A percentile compares a stretch with the other conserved stretches of the same genome.
Evolutionary conservation across 2,329 filamentous ascomycete genomes (phyloP).

Genomic region (Xylaria sp.): DNA sequence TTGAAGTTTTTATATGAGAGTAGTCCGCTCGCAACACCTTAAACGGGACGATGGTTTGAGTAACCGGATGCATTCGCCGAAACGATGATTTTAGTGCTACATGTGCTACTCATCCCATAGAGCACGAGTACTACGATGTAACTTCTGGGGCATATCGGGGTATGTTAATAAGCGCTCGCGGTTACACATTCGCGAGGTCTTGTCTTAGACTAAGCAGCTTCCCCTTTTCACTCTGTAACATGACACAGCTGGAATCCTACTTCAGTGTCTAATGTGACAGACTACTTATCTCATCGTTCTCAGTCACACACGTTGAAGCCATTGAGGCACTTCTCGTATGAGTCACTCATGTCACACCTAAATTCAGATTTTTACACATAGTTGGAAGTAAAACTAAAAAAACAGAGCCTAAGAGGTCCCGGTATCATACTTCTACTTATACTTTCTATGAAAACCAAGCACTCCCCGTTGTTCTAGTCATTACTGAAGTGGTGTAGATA

Average conservation of each 20-base stretch:
- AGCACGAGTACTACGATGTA: not conserved
- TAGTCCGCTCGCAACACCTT: not conserved
- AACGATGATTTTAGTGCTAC: not conserved
- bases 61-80: not conserved
- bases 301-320: not conserved
- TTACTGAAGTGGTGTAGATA: too few species aligned
- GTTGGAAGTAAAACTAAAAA: too few species aligned
- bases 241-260: not conserved
- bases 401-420: too few species aligned
- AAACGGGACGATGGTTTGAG: not conserved
- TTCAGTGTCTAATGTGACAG: not conserved
- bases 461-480: too few species aligned
- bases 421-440: not conserved
- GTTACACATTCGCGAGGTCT: not conserved
- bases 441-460: not conserved
- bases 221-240: not conserved
- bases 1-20: not conserved
- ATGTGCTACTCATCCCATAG: not conserved
- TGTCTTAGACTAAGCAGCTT: not conserved
- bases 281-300: not conserved
- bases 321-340: too few species aligned
- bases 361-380: too few species aligned
- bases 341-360: too few species aligned
- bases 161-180: not conserved
- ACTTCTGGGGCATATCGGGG: not conserved